Percentiles rank a stretch among this genome's conserved stretches.
phyloP scores from a whole-genome alignment of 2,329 filamentous ascomycete species.

The Hypoxylon sp. region DNA sequence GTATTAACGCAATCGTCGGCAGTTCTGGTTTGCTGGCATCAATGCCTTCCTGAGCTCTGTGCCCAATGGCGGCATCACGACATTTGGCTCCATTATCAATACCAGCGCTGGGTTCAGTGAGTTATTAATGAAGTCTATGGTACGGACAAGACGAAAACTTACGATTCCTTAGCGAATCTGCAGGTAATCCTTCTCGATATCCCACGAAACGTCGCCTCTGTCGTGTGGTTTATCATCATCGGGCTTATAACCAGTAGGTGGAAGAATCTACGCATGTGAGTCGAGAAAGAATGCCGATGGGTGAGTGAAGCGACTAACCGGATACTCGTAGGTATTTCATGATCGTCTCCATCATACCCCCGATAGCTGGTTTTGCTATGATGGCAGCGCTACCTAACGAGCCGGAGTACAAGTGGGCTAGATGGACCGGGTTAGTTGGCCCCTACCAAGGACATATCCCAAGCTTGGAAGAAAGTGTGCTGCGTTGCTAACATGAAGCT shows the following conservation, averaged over 20 bases:
- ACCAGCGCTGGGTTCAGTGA: conserved; percentile 49
- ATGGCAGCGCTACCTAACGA: conserved; percentile 48
- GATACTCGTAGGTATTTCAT: conserved; percentile 47
- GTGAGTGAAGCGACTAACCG: not conserved
- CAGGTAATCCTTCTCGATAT: conserved; percentile 50
- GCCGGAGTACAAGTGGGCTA: conserved; percentile 47
- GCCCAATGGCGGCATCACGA: conserved; percentile 49
- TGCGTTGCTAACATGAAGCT: not conserved
- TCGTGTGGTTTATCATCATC: conserved; percentile 48
- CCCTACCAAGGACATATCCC: not conserved
- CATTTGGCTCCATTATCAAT: conserved; percentile 48
- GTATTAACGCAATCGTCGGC: not conserved
- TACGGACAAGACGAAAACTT: not conserved
- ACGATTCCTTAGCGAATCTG: conserved; percentile 42
- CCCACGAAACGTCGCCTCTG: conserved; percentile 45
- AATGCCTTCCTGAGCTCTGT: conserved; percentile 50
- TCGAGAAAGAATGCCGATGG: not conserved
- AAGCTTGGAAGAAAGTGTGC: too few species aligned
- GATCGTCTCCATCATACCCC: conserved; percentile 48
- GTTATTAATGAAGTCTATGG: conserved; percentile 5
- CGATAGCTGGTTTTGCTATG: conserved; percentile 48
- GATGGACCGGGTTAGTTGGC: conserved; percentile 46
- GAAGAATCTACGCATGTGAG: conserved; percentile 47
- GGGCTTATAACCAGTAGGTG: conserved; percentile 45
- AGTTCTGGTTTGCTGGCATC: conserved; percentile 50